Percentiles rank a stretch among this genome's conserved stretches.
These are phyloP conservation scores for Xerocomus brunneocitrinus DNA, from an alignment of 768 basidiomycete genomes.

Conservation along the genomic window DNA sequence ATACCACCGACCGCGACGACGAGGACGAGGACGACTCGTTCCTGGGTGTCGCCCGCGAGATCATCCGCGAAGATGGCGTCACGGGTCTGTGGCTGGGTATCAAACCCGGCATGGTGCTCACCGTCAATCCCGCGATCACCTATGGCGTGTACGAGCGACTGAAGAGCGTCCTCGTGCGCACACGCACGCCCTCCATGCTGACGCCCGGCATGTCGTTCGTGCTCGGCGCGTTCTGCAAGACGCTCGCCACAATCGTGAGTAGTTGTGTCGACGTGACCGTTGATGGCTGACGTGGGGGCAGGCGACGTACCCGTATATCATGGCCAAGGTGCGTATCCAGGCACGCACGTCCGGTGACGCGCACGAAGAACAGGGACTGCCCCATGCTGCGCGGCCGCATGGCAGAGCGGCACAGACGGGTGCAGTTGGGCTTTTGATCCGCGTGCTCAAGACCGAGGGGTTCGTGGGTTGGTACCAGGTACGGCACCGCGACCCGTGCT, in stretches of 20 bases:
- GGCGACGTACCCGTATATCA: conserved; percentile 95
- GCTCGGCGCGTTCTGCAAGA: conserved; percentile 92
- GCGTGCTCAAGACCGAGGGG: conserved; percentile 74
- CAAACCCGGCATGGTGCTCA: conserved; percentile 89
- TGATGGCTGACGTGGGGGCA: conserved; percentile 26
- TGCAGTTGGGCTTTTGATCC: conserved; percentile 69
- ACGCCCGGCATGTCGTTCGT: conserved; percentile 75
- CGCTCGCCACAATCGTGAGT: conserved; percentile 87
- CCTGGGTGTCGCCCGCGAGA: conserved; percentile 74
- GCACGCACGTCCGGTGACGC: conserved; percentile 60
- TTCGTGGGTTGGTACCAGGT: conserved; percentile 96
- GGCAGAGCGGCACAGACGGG: conserved; percentile 51
- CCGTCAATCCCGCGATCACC: conserved; percentile 96
- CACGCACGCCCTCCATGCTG: conserved; percentile 54
- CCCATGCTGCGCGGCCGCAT: not conserved
- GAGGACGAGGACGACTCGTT: conserved; percentile 60
- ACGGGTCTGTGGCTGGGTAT: conserved; percentile 90
- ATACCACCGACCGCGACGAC: not conserved
- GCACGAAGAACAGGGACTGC: conserved; percentile 26
- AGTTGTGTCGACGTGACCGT: not conserved
- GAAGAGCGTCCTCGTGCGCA: conserved; percentile 66
- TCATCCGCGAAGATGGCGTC: conserved; percentile 84
- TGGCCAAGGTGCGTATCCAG: conserved; percentile 96
- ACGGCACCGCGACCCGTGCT: conserved; percentile 18
- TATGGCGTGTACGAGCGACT: conserved; percentile 93